Evolutionary conservation across 2,329 filamentous ascomycete species (phyloP), one percentile per base, ranked within the genome.

Genomic region (Penicillium sp.): DNA sequence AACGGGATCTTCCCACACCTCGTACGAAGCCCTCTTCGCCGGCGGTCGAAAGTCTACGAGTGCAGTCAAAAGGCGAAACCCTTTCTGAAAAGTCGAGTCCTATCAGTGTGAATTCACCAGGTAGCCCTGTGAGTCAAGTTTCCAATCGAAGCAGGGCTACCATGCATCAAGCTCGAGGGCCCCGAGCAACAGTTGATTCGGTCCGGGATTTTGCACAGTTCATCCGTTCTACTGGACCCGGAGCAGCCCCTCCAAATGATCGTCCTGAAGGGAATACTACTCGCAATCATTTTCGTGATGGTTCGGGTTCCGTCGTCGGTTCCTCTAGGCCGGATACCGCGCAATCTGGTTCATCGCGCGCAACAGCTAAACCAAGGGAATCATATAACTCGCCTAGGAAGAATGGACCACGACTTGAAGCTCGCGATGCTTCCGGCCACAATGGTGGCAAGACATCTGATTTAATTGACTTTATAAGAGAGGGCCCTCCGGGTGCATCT

Each of bases 381-480:
- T 23, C 43, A 12, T 35, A 12, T 14, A 52, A 24, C 33, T 52
- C 53, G 12, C 14, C 38, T 33, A 61, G 42, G 46, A 65, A 61
- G 53, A 67, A 63, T 47, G 62, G 61, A 57, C 77, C 76, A 47
- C 83, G 83, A 58, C 80, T 88, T 48, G 82, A 88, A 71, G 86
- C 93, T 57, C 88, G 91, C 49, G 86, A 91, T 60, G 84, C 90
- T 38, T 79, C 81, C 43, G 81, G 85, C 16, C 81, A 85, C 50
- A 77, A 76, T 57, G 46, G 53, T 30, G 48, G 80, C 79, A 52
- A 84, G 84, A 95, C 87, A 56, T 89, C 90, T 12, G 94, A 97
- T 59, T 77, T 99, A 57, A 96, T 97, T 62, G 92, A 97, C 69
- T 97, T 99, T 71, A 95, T 99, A 62, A 87, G 92, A 47, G 87